Percentiles rank a stretch among this genome's conserved stretches.
phyloP scores from a whole-genome alignment of 495 filamentous ascomycete species.

The Trichoderma gamsii region DNA sequence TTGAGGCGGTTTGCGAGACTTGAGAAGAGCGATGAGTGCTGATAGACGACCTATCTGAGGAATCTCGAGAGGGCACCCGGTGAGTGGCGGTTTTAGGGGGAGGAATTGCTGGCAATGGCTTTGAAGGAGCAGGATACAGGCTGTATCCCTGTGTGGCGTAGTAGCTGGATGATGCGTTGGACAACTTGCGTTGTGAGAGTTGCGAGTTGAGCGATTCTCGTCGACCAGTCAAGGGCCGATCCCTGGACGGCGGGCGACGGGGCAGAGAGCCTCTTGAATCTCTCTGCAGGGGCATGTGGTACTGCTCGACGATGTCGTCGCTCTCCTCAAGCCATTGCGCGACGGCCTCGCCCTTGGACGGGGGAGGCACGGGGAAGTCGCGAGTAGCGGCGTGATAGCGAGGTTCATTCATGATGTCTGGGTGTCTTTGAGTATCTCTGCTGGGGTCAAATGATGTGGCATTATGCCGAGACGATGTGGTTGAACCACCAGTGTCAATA shows the following conservation, averaged over 20 bases:
- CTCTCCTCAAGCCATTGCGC: constrained; percentile 10
- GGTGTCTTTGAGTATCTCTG: neutral
- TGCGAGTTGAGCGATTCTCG: constrained; percentile 3
- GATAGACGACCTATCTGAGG: constrained; percentile 13
- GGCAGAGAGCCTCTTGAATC: neutral
- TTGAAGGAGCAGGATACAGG: constrained; percentile 14
- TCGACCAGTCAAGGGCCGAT: neutral
- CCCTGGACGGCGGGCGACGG: neutral
- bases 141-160: neutral
- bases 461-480: neutral
- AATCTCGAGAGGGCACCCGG: neutral
- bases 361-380: constrained; percentile 4
- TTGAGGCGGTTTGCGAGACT: constrained; percentile 1
- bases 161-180: constrained; percentile 12
- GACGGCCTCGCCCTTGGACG: neutral
- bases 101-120: constrained; percentile 12
- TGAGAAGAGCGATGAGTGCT: constrained; percentile 15
- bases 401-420: constrained; percentile 9
- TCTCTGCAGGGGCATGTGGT: neutral
- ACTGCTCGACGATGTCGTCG: constrained; percentile 1
- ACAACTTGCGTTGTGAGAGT: constrained; percentile 7
- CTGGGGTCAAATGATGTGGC: neutral
- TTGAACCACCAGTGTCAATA: neutral
- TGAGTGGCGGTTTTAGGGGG: neutral
- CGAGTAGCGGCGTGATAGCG: neutral